phyloP scores from a whole-genome alignment of 2,329 filamentous ascomycete species.

The Tolypocladium pustulatum region DNA sequence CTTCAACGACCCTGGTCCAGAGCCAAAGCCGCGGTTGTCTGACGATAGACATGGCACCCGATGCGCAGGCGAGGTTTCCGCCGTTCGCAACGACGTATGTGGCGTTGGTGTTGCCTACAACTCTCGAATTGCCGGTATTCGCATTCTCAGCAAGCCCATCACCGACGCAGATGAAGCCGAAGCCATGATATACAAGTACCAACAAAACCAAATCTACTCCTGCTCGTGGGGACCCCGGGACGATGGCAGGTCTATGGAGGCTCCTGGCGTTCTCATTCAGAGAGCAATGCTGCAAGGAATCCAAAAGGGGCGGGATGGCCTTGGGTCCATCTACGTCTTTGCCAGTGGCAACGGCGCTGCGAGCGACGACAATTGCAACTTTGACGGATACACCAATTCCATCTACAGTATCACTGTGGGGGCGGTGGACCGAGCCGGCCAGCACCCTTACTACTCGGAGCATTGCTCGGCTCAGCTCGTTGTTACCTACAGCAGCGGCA shows the following conservation, averaged over 20 bases:
- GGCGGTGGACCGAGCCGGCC: conserved; percentile 74
- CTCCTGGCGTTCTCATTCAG: conserved; percentile 77
- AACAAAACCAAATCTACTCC: conserved; percentile 93
- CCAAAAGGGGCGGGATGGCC: conserved; percentile 73
- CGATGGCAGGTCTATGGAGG: conserved; percentile 89
- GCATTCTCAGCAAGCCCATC: conserved; percentile 85
- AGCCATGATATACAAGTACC: conserved; percentile 84
- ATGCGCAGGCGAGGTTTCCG: conserved; percentile 88
- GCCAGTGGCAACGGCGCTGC: conserved; percentile 84
- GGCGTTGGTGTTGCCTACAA: conserved; percentile 95
- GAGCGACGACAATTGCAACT: conserved; percentile 93
- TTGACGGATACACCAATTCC: conserved; percentile 98
- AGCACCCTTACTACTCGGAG: conserved; percentile 95
- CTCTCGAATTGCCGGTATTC: conserved; percentile 79
- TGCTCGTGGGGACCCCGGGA: conserved; percentile 98
- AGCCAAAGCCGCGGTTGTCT: conserved; percentile 70
- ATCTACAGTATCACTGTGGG: conserved; percentile 98
- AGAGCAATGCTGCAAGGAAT: conserved; percentile 86
- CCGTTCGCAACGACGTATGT: conserved; percentile 85
- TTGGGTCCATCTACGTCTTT: conserved; percentile 91
- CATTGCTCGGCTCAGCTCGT: conserved; percentile 91
- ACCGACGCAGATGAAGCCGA: conserved; percentile 85
- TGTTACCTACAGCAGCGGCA: conserved; percentile 92
- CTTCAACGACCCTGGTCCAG: conserved; percentile 76
- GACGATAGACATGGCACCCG: conserved; percentile 90